Evolutionary conservation across 2,329 filamentous ascomycete genomes (phyloP).

Genomic region (Tolypocladium capitatum): DNA sequence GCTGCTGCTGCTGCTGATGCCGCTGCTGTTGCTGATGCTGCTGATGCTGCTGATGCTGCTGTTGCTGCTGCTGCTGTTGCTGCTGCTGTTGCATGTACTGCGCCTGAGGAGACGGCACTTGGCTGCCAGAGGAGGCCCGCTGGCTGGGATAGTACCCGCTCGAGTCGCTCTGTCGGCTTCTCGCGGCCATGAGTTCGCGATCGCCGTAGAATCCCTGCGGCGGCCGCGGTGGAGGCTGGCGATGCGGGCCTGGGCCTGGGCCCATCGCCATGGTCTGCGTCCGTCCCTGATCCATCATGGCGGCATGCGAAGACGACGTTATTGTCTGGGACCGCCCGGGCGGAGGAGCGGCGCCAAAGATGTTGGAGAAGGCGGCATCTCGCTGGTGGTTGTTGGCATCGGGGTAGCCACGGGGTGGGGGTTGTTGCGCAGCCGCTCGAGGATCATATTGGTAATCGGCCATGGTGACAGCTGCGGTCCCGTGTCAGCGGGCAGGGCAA

Average conservation of each 20-base stretch:
- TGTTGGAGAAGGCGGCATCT: constrained; percentile 91
- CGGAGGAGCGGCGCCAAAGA: constrained; percentile 79
- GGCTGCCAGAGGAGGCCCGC: constrained; percentile 37
- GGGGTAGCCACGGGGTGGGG: constrained; percentile 31
- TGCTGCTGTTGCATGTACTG: constrained; percentile 36
- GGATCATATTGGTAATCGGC: constrained; percentile 45
- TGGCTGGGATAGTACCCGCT: constrained; percentile 41
- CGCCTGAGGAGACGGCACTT: constrained; percentile 26
- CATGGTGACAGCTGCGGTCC: constrained; percentile 24
- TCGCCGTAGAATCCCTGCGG: constrained; percentile 25
- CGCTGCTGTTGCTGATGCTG: constrained; percentile 36
- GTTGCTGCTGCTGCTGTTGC: constrained; percentile 25
- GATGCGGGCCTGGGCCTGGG: constrained; percentile 39
- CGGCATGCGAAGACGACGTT: constrained; percentile 54
- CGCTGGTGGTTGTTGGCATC: constrained; percentile 52
- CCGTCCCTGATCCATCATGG: constrained; percentile 43
- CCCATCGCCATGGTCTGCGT: constrained; percentile 61
- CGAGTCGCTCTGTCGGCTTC: constrained; percentile 19
- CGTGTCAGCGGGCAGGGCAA: not conserved
- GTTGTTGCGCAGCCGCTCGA: constrained; percentile 29
- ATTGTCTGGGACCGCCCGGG: constrained; percentile 90
- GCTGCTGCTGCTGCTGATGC: constrained; percentile 26
- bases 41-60: constrained; percentile 31
- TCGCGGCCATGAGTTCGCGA: constrained; percentile 12
- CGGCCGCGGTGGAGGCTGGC: constrained; percentile 47